Conservation (phyloP, 106 monocot species). For the Hemerocallis citrina region DNA sequence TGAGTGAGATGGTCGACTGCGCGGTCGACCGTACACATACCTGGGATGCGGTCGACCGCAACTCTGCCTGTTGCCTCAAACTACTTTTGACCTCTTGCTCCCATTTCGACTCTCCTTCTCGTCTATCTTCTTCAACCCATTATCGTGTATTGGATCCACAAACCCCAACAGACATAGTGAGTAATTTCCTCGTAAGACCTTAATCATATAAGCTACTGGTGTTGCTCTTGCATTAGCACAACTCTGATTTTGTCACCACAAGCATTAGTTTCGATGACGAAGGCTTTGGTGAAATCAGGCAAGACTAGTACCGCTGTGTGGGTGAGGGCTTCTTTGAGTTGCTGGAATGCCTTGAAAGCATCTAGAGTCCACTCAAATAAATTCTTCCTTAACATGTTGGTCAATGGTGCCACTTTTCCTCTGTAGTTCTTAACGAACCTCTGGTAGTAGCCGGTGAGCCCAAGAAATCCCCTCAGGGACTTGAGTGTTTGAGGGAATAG, state of each 20-base stretch:
- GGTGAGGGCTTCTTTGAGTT: background rate
- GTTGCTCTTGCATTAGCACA: no score
- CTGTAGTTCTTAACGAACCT: background rate
- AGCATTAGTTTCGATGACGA: background rate
- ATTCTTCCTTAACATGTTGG: background rate
- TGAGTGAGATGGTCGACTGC: no score
- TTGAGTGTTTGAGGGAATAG: background rate
- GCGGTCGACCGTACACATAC: no score
- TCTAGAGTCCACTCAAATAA: background rate
- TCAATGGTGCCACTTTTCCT: background rate
- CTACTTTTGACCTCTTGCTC: no score
- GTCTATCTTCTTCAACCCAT: no score
- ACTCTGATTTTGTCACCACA: background rate
- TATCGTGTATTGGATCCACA: no score
- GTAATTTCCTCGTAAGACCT: no score
- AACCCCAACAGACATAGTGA: no score
- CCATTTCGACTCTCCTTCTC: no score
- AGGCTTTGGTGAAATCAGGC: background rate
- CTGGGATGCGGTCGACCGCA: no score
- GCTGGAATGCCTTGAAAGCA: background rate
- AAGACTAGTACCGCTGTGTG: background rate
- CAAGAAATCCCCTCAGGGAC: background rate
- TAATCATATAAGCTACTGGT: no score
- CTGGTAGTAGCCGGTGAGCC: background rate
- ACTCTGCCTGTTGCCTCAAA: no score